These are phyloP conservation scores for Kuraishia ogatae DNA, from an alignment of 805 yeast genomes.

Conservation along the genomic window DNA sequence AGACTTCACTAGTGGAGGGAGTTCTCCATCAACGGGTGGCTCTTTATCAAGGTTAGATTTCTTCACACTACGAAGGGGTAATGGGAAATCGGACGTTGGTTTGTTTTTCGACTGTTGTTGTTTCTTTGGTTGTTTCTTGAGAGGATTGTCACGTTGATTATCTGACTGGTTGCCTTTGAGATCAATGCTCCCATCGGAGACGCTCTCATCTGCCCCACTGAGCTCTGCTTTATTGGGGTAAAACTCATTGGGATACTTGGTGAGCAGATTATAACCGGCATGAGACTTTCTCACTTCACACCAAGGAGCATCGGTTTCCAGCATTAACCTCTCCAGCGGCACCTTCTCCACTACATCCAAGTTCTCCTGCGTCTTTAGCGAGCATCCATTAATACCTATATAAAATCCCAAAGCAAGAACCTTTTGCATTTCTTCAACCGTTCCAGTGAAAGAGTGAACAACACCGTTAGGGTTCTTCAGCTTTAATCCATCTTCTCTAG, in stretches of 20 bases:
- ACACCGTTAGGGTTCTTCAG: slow-evolving; percentile 51
- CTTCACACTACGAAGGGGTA: slow-evolving; percentile 40
- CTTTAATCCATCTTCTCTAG: slow-evolving; percentile 18
- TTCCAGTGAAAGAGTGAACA: slow-evolving; percentile 93
- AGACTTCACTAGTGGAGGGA: slow-evolving; percentile 55
- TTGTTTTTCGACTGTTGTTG: slow-evolving; percentile 9
- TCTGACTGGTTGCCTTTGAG: slow-evolving; percentile 1
- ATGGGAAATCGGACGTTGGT: slow-evolving; percentile 18
- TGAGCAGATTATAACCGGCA: slow-evolving; percentile 54
- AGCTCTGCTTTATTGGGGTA: slow-evolving; percentile 30
- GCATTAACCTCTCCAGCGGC: slow-evolving; percentile 64
- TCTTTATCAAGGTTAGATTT: slow-evolving; percentile 28
- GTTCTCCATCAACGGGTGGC: slow-evolving; percentile 18
- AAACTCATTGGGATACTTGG: slow-evolving; percentile 45
- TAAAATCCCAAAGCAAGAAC: slow-evolving; percentile 53
- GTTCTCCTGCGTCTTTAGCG: slow-evolving; percentile 72
- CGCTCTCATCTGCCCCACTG: too few relatives aligned
- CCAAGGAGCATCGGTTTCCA: slow-evolving; percentile 99
- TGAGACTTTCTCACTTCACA: slow-evolving; percentile 87
- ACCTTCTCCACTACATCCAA: slow-evolving; percentile 53
- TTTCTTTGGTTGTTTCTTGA: slow-evolving; percentile 4
- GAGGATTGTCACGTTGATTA: too few relatives aligned
- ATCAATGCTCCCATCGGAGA: neutral
- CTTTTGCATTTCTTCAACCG: slow-evolving; percentile 48
- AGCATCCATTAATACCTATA: slow-evolving; percentile 89